Conservation (phyloP, 2,329 filamentous ascomycete genomes). For the Corniculantispora saksenae region DNA sequence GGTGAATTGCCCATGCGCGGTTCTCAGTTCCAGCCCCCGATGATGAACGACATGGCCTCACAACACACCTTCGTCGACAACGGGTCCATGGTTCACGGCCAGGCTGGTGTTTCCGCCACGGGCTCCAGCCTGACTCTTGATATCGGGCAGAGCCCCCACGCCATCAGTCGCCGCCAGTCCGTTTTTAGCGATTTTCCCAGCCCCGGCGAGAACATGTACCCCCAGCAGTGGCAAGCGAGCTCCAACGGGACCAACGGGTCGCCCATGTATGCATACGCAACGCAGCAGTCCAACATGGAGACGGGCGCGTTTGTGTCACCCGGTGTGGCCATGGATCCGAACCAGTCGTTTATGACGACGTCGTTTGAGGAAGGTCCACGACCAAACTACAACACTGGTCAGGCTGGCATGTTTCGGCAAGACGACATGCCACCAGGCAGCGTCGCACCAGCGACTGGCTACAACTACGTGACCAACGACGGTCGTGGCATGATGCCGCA, state of each 20-base stretch:
- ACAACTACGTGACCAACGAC: constrained; percentile 38
- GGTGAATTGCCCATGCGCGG: constrained; percentile 47
- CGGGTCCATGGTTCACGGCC: constrained; percentile 37
- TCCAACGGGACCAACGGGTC: constrained; percentile 44
- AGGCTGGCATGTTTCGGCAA: constrained; percentile 35
- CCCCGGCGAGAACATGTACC: constrained; percentile 43
- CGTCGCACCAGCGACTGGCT: constrained; percentile 34
- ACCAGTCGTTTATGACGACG: constrained; percentile 34
- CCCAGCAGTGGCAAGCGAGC: constrained; percentile 45
- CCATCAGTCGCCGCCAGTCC: constrained; percentile 47
- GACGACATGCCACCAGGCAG: constrained; percentile 32
- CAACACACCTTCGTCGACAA: constrained; percentile 45
- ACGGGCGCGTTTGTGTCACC: constrained; percentile 34
- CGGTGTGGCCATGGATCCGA: constrained; percentile 34
- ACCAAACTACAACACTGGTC: constrained; percentile 33
- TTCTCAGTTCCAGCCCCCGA: constrained; percentile 43
- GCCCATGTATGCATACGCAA: constrained; percentile 48
- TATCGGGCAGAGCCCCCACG: constrained; percentile 47
- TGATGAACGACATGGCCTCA: constrained; percentile 44
- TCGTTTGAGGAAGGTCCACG: constrained; percentile 39
- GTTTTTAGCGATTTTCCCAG: constrained; percentile 49
- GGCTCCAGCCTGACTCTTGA: constrained; percentile 44
- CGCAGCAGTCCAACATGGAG: constrained; percentile 37
- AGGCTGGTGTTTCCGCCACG: constrained; percentile 35
- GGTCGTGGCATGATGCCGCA: constrained; percentile 31